phyloP scores from a whole-genome alignment of 2,329 filamentous ascomycete species.

The Apiospora pterosperma region DNA sequence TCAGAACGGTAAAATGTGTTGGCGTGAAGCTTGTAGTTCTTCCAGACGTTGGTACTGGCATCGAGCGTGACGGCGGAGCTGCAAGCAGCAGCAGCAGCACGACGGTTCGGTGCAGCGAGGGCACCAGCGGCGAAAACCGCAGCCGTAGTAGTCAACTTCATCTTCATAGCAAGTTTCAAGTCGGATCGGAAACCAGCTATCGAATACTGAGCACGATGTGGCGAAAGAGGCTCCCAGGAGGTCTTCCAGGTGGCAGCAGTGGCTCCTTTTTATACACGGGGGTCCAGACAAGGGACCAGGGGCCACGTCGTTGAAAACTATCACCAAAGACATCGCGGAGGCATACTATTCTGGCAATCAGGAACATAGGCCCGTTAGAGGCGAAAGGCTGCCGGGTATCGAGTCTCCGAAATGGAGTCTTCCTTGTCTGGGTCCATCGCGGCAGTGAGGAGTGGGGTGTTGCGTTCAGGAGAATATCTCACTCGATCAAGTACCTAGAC shows the following conservation, averaged over 20 bases:
- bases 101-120: slow-evolving; percentile 21
- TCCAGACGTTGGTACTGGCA: slow-evolving; percentile 27
- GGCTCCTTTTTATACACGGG: slow-evolving; percentile 16
- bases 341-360: slow-evolving; percentile 21
- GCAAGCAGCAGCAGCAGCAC: slow-evolving; percentile 13
- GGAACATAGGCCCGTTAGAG: slow-evolving; percentile 28
- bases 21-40: slow-evolving; percentile 27
- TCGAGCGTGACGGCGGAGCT: slow-evolving; percentile 25
- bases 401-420: slow-evolving; percentile 24
- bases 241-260: background rate
- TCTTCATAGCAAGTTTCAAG: slow-evolving; percentile 15
- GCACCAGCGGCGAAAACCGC: slow-evolving; percentile 25
- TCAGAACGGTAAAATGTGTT: slow-evolving; percentile 29
- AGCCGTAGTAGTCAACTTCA: slow-evolving; percentile 26
- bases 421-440: slow-evolving; percentile 17
- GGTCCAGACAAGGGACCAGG: background rate
- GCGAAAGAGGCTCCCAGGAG: slow-evolving; percentile 8
- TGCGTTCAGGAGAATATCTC: background rate
- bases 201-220: slow-evolving; percentile 13
- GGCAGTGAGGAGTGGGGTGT: background rate
- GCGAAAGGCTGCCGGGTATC: slow-evolving; percentile 25
- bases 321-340: background rate
- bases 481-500: background rate
- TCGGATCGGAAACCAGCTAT: slow-evolving; percentile 1
- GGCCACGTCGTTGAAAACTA: background rate